phyloP scores from a whole-genome alignment of 2,329 filamentous ascomycete genomes.

The Colletotrichum sp. region DNA sequence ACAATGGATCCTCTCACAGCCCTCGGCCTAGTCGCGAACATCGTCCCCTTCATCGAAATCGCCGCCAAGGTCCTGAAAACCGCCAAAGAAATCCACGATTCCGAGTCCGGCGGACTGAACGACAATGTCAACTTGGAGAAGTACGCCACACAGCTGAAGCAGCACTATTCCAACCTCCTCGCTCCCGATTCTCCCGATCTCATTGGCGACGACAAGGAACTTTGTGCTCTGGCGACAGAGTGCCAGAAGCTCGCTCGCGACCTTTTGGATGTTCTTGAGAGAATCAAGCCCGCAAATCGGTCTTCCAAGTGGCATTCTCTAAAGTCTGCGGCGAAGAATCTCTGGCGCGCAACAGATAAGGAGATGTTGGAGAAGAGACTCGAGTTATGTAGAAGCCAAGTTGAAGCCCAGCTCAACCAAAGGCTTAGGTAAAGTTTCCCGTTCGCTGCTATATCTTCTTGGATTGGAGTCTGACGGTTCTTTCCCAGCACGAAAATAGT shows the following conservation, averaged over 20 bases:
- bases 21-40: neutral
- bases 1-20: neutral
- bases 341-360: neutral
- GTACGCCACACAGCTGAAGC: neutral
- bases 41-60: neutral
- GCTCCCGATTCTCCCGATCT: neutral
- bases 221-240: accelerated
- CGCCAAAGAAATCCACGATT: neutral
- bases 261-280: neutral
- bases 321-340: neutral
- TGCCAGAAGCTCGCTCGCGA: neutral
- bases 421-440: neutral
- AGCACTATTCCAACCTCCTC: neutral
- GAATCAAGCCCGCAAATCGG: neutral
- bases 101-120: neutral
- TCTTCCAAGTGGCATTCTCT: neutral
- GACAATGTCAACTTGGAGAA: neutral
- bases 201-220: neutral
- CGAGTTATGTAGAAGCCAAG: neutral
- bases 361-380: neutral
- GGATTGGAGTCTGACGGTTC: too few relatives aligned
- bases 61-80: neutral
- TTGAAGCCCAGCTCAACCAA: neutral
- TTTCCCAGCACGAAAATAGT: neutral
- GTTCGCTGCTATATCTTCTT: neutral